Percentiles rank a stretch among this genome's conserved stretches.
phyloP scores from a whole-genome alignment of 2,329 filamentous ascomycete genomes.

The Monilinia polystroma region DNA sequence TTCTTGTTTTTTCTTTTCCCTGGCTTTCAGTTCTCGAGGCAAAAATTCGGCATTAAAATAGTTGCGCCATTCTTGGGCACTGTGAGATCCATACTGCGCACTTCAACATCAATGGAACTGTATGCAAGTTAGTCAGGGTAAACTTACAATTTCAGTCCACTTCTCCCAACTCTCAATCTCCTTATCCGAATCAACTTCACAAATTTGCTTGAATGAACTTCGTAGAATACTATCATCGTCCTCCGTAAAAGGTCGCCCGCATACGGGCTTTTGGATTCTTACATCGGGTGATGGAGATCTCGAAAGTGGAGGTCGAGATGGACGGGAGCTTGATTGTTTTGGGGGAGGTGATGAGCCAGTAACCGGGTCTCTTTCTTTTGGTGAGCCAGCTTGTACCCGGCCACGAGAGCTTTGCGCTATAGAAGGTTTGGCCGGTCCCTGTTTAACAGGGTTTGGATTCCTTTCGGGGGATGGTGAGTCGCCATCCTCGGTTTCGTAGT shows the following conservation, averaged over 20 bases:
- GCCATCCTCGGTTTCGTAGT: background rate
- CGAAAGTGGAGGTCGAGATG: background rate
- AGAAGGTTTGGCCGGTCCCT: background rate
- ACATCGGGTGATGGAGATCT: background rate
- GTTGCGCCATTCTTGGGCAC: conserved; percentile 40
- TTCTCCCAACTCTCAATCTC: conserved; percentile 36
- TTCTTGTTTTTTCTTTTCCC: background rate
- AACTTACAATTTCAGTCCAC: conserved; percentile 34
- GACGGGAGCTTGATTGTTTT: background rate
- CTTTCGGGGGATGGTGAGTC: background rate
- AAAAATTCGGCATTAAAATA: conserved; percentile 30
- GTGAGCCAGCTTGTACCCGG: background rate
- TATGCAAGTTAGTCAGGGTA: background rate
- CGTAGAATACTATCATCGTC: conserved; percentile 32
- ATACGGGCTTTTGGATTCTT: conserved; percentile 21
- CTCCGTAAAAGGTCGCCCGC: conserved; percentile 30
- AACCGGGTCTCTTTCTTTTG: background rate
- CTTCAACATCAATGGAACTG: conserved; percentile 15
- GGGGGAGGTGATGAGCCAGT: background rate
- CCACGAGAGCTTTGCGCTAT: background rate
- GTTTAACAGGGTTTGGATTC: background rate
- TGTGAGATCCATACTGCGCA: conserved; percentile 35
- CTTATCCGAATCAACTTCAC: conserved; percentile 29
- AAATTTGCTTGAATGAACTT: conserved; percentile 30
- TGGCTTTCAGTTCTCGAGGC: conserved; percentile 12